Base-by-base conservation (phyloP, 139 green algal genomes). In the Asterochloris erici region DNA sequence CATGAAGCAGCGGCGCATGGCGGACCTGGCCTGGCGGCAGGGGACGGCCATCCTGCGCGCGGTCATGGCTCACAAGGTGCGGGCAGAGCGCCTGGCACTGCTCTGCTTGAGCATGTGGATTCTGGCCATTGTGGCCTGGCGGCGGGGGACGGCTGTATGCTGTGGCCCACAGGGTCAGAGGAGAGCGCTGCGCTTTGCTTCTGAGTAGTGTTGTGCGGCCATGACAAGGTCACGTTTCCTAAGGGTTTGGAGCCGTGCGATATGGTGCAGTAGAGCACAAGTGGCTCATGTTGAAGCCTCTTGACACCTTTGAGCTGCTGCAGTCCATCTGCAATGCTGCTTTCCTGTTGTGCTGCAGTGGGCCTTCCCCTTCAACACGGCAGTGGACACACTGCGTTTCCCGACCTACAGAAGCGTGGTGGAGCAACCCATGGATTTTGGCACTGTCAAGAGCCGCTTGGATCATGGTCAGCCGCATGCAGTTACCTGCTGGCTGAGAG, bases 361-460 rank as follows among this genome's bases (percentile, higher is more conserved):
- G 87, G 91, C 94, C 11, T 97, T 87, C 81, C 91, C 92, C 10
- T 98, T 98, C 89, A 92, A 93, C 78, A 85, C 68, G 0, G 95
- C 95, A 1, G 95, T 98, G 63, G 94, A 98, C 82, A 84, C 85
- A 0, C 81, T 24, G 14, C 79, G 84, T 74, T 98, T 90, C 61
- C 68, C 81, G 23, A 92, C 96, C 87, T 98, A 98, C 86, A 77
- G 81, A 16, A 83, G 83, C 23, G 83, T 93, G 14, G 82, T 97
- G 14, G 70, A 79, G 14, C 29, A 71, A 28, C 94, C 94, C 14
- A 97, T 97, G 89, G 94, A 97, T 85, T 91, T 97, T 79, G 88
- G 89, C 47, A 95, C 87, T 14, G 91, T 98, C 62, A 92, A 90
- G 85, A 62, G 60, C 23, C 68, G 68, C 1, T 24, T 80, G 60